Conservation (phyloP, 2,329 filamentous ascomycete genomes). For the Curvularia eragrostidis region DNA sequence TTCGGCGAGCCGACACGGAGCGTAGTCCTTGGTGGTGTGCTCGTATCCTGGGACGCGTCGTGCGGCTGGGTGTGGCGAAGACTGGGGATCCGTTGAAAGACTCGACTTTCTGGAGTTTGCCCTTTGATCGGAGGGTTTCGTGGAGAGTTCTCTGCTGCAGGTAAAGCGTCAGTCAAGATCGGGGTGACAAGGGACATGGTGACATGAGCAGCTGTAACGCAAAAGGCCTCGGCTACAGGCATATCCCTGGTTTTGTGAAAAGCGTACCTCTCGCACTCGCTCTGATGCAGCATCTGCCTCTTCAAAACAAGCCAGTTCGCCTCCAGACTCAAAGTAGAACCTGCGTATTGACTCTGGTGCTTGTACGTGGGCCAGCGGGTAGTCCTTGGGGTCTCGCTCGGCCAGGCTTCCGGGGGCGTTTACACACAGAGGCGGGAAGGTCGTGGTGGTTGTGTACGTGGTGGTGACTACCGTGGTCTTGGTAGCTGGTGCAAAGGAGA, state of each 20-base stretch:
- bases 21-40: slow-evolving; percentile 29
- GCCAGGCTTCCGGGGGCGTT: slow-evolving; percentile 73
- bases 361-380: slow-evolving; percentile 82
- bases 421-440: slow-evolving; percentile 83
- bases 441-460: slow-evolving; percentile 84
- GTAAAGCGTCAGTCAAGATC: slow-evolving; percentile 33
- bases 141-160: slow-evolving; percentile 54
- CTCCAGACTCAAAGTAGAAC: slow-evolving; percentile 75
- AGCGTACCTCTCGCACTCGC: slow-evolving; percentile 62
- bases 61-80: slow-evolving; percentile 52
- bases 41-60: slow-evolving; percentile 38
- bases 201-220: slow-evolving; percentile 20
- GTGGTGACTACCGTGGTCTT: slow-evolving; percentile 79
- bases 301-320: slow-evolving; percentile 66
- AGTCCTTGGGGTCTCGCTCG: slow-evolving; percentile 84
- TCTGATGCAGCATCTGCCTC: slow-evolving; percentile 65
- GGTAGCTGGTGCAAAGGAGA: slow-evolving; percentile 68
- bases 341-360: slow-evolving; percentile 80
- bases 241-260: slow-evolving; percentile 23
- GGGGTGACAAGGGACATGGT: slow-evolving; percentile 11
- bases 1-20: slow-evolving; percentile 47
- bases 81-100: slow-evolving; percentile 51
- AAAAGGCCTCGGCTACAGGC: slow-evolving; percentile 28
- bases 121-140: slow-evolving; percentile 55
- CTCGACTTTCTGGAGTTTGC: slow-evolving; percentile 52